These are phyloP conservation scores for Pouteria glomerata DNA, from an alignment of 148 eudicot species.

Conservation along the genomic window DNA sequence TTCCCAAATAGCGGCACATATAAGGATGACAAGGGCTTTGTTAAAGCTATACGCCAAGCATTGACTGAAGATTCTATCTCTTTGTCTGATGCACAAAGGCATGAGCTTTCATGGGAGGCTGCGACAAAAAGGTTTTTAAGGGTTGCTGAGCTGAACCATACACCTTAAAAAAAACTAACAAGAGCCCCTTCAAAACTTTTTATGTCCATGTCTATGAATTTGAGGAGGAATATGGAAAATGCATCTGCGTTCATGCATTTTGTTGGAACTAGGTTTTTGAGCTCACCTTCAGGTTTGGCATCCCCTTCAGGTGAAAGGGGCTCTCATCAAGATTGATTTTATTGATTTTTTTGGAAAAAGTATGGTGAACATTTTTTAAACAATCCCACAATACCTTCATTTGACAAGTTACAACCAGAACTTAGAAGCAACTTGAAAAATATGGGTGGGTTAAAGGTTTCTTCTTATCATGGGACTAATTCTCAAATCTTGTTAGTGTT, in stretches of 20 bases:
- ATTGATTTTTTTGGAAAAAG: not conserved
- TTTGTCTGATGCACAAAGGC: slow-evolving; percentile 55
- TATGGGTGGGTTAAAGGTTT: too few relatives aligned
- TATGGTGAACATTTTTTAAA: too few relatives aligned
- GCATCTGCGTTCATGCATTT: slow-evolving; percentile 69
- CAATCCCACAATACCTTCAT: too few relatives aligned
- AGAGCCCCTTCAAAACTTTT: slow-evolving; percentile 37
- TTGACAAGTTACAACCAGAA: too few relatives aligned
- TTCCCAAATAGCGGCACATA: slow-evolving; percentile 78
- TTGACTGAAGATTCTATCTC: slow-evolving; percentile 60
- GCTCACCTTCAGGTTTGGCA: slow-evolving; percentile 50
- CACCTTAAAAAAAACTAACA: slow-evolving; percentile 15
- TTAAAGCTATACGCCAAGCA: slow-evolving; percentile 52
- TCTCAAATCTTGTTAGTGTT: too few relatives aligned
- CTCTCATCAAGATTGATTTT: slow-evolving; percentile 1
- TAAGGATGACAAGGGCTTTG: slow-evolving; percentile 54
- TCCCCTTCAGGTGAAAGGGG: slow-evolving; percentile 17
- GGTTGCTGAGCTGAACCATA: slow-evolving; percentile 45
- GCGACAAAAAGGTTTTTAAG: slow-evolving; percentile 72
- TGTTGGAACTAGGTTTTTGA: slow-evolving; percentile 48
- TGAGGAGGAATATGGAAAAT: slow-evolving; percentile 56
- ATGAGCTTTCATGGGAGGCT: slow-evolving; percentile 88
- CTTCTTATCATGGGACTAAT: too few relatives aligned
- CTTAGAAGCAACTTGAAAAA: too few relatives aligned
- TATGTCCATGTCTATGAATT: slow-evolving; percentile 50